Base-by-base conservation (phyloP, 805 yeast genomes). In the Barnettozyma pratensis region DNA sequence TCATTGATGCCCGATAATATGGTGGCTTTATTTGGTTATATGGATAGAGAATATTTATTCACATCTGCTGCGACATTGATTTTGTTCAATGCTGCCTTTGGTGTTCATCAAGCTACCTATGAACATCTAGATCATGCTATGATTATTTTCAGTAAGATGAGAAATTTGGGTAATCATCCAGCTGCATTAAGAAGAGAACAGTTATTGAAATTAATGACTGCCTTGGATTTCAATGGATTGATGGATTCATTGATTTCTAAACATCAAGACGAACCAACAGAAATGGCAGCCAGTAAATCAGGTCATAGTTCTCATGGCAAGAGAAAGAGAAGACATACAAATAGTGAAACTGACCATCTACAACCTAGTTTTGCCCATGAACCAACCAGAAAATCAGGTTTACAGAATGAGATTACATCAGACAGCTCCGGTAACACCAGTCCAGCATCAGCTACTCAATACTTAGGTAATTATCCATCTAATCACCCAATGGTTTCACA, bases 11-110 rank as follows among this genome's bases (percentile, higher is more conserved):
- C 86, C 0, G 86, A 83, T 48, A 85, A 84, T 54, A 83, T 84
- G 89, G 83, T 86, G n/a, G 92, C 95, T 0, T 65, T 85, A 40
- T 86, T 86, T 67, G 94, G 95, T 2, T 86, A 87, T 72, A 85
- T 86, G 92, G 95, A 86, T 61, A 72, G 95, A 57, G 95, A 86
- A 59, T 86, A 86, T 60, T 68, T 86, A 27, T 86, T 85, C 63
- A 85, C 90, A 0, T 79, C 91, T 0, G 81, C 91, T 4, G 85
- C 87, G 5, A 85, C 94, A 0, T 66, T 85, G 42, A 79, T 85
- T 12, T 69, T 86, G 39, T 85, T 85, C 63, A 86, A 83, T 61
- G 83, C 89, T 1, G 83, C 94, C 0, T 86, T 86, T 67, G 95
- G 95, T 7, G 84, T 85, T 6, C 88, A 85, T 60, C 87, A 84